These are phyloP conservation scores for Comarum palustre DNA, from an alignment of 306 rosid species.

Conservation along the genomic window DNA sequence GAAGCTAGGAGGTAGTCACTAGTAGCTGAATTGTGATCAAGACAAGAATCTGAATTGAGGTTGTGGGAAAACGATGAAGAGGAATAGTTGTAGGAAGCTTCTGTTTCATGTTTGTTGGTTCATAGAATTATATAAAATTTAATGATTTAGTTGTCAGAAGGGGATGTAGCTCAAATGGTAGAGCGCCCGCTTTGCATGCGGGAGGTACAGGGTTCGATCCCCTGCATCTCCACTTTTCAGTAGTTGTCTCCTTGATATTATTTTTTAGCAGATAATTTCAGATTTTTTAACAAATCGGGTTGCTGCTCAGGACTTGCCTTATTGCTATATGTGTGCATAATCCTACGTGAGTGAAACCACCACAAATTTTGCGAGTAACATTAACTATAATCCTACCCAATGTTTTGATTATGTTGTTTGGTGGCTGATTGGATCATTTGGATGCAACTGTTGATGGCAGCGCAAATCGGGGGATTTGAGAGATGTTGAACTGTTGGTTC, in stretches of 20 bases:
- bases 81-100: neutral
- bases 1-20: neutral
- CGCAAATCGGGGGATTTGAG: too few species aligned
- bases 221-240: neutral
- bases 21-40: neutral
- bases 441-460: too few species aligned
- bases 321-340: too few species aligned
- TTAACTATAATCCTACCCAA: too few species aligned
- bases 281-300: too few species aligned
- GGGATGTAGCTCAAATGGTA: slow-evolving; percentile 15
- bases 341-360: neutral
- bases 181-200: slow-evolving; percentile 16
- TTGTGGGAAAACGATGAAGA: slow-evolving; percentile 8
- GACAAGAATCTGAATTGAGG: neutral
- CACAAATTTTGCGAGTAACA: too few species aligned
- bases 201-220: slow-evolving; percentile 15
- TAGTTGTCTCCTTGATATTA: neutral
- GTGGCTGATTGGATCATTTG: too few species aligned
- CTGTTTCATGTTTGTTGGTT: neutral
- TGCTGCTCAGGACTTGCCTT: too few species aligned
- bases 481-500: too few species aligned
- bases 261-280: neutral
- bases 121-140: neutral
- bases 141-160: neutral
- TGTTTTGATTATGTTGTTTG: too few species aligned